Percentiles rank a stretch among this genome's conserved stretches.
These are phyloP conservation scores for Neoboletus subvelutipes DNA, from an alignment of 768 basidiomycete genomes.

Conservation along the genomic window DNA sequence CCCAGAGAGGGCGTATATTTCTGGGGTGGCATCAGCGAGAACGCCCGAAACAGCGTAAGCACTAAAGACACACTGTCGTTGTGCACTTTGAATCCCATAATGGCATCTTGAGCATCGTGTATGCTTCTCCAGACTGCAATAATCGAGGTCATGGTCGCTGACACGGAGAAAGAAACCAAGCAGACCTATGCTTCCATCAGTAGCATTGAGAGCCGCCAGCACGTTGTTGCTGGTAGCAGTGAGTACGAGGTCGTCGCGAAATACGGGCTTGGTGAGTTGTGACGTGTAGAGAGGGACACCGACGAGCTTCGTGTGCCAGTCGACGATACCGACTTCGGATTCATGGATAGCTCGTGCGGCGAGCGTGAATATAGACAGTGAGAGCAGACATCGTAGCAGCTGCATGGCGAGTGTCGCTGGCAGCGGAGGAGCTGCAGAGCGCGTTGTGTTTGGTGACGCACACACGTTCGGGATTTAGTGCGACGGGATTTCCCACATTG, in stretches of 20 bases:
- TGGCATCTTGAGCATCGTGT: constrained; percentile 66
- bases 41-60: background rate
- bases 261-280: constrained; percentile 53
- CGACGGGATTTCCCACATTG: constrained; percentile 20
- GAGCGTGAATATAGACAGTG: constrained; percentile 19
- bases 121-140: constrained; percentile 76
- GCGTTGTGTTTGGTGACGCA: background rate
- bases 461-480: background rate
- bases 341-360: constrained; percentile 56
- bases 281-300: constrained; percentile 66
- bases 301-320: constrained; percentile 82
- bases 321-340: constrained; percentile 76
- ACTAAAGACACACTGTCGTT: constrained; percentile 49
- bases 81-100: constrained; percentile 61
- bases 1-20: constrained; percentile 72
- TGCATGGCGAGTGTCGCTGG: constrained; percentile 12
- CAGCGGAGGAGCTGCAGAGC: background rate
- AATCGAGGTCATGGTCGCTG: background rate
- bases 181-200: constrained; percentile 69
- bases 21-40: constrained; percentile 36
- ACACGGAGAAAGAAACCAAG: constrained; percentile 9
- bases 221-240: constrained; percentile 75
- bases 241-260: constrained; percentile 60
- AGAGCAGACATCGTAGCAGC: constrained; percentile 17
- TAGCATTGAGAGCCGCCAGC: constrained; percentile 66